Conservation (phyloP, 331 rosid genomes). For the Malus hybrid region DNA sequence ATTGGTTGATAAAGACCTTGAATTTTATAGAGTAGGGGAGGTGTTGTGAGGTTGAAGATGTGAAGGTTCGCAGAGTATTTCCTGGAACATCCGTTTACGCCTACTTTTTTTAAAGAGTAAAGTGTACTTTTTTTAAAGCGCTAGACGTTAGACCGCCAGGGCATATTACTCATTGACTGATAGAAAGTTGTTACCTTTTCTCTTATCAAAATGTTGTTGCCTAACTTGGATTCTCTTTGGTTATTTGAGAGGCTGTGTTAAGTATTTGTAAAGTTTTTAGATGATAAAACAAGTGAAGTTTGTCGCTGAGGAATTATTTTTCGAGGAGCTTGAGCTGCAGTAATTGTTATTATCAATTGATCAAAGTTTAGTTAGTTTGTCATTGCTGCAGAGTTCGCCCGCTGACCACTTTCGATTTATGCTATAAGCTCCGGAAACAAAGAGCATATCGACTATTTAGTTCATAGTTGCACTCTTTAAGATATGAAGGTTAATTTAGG, state of each 20-base stretch:
- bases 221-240: too few relatives aligned
- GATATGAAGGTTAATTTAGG: neutral
- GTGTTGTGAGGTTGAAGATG: neutral
- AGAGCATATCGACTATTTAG: neutral
- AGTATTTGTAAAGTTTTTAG: neutral
- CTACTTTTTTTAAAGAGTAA: neutral
- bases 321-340: neutral
- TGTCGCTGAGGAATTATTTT: neutral
- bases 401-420: neutral
- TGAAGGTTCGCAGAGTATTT: too few relatives aligned
- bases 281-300: neutral
- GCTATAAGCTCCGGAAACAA: neutral
- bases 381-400: neutral
- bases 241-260: too few relatives aligned
- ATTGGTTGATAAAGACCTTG: neutral
- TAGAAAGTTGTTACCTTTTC: neutral
- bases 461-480: neutral
- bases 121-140: slow-evolving; percentile 5
- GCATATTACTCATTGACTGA: neutral
- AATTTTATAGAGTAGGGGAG: neutral
- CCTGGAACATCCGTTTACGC: neutral
- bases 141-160: neutral
- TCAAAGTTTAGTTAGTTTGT: neutral
- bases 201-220: neutral
- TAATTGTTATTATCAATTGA: neutral